Percentiles rank a stretch among this genome's conserved stretches.
phyloP scores from a whole-genome alignment of 1,284 basidiomycete species.

The Sutorius eximius region DNA sequence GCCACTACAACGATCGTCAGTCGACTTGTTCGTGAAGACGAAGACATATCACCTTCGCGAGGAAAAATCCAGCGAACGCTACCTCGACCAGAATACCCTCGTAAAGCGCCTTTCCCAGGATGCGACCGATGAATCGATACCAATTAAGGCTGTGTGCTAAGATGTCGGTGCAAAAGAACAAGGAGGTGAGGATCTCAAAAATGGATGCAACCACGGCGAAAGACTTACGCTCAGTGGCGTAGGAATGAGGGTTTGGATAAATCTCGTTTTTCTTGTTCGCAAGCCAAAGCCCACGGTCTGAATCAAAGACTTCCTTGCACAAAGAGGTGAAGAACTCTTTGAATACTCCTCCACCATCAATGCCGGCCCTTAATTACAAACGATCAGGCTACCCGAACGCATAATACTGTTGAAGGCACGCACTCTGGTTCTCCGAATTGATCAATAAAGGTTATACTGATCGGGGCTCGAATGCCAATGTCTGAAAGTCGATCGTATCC shows the following conservation, averaged over 20 bases:
- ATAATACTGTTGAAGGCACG: constrained; percentile 30
- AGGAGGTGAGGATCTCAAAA: constrained; percentile 1
- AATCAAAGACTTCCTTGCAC: constrained; percentile 93
- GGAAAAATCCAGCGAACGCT: constrained; percentile 94
- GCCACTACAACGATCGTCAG: constrained; percentile 58
- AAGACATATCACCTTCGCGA: constrained; percentile 65
- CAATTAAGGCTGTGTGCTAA: constrained; percentile 83
- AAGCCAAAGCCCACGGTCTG: constrained; percentile 92
- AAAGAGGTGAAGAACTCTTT: constrained; percentile 96
- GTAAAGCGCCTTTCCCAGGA: constrained; percentile 95
- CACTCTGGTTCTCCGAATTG: constrained; percentile 84
- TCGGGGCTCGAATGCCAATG: constrained; percentile 72
- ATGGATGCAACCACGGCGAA: neutral
- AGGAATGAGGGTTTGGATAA: constrained; percentile 91
- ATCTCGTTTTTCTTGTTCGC: constrained; percentile 88
- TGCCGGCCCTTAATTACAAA: constrained; percentile 63
- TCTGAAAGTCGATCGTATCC: constrained; percentile 83
- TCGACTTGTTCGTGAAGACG: neutral
- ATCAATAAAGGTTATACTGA: constrained; percentile 91
- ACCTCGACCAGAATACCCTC: constrained; percentile 97
- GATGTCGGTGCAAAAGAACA: neutral
- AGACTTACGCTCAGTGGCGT: constrained; percentile 77
- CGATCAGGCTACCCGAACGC: constrained; percentile 1
- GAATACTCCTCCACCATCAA: constrained; percentile 96
- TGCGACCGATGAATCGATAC: constrained; percentile 93